These are phyloP conservation scores for Pneumocystis canis DNA, from an alignment of 1,139 yeast species.

Conservation along the genomic window DNA sequence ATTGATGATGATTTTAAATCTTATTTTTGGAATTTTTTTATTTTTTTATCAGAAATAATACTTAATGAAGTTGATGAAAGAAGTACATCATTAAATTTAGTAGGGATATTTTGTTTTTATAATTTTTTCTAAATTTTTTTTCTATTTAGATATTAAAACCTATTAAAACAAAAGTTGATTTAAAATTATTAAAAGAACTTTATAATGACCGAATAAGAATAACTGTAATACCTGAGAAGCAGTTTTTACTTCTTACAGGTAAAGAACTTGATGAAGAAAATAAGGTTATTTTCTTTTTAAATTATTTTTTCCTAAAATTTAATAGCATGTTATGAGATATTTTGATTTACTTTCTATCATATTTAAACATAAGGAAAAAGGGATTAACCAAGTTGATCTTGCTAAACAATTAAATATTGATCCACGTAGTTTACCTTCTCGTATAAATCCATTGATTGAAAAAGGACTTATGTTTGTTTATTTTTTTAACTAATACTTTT, in stretches of 20 bases:
- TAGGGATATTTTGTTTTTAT: background rate
- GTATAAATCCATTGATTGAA: background rate
- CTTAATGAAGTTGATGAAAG: background rate
- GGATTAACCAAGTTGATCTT: background rate
- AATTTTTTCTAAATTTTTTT: background rate
- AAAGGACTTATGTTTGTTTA: background rate
- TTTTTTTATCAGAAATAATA: background rate
- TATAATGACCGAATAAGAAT: background rate
- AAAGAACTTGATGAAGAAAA: background rate
- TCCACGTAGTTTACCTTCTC: background rate
- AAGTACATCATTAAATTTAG: background rate
- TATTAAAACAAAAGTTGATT: background rate
- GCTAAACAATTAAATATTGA: background rate
- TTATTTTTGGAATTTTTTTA: background rate
- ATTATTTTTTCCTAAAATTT: background rate
- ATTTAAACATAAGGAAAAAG: background rate
- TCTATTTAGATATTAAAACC: background rate
- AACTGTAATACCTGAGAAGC: background rate
- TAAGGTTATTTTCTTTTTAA: background rate
- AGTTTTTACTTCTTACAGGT: background rate
- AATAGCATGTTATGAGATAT: background rate
- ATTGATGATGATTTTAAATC: background rate
- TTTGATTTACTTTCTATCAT: background rate
- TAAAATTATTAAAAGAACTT: background rate
- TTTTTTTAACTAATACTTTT: background rate